Evolutionary conservation across 2,329 filamentous ascomycete species (phyloP).

Genomic region (Pseudogymnoascus sp.): DNA sequence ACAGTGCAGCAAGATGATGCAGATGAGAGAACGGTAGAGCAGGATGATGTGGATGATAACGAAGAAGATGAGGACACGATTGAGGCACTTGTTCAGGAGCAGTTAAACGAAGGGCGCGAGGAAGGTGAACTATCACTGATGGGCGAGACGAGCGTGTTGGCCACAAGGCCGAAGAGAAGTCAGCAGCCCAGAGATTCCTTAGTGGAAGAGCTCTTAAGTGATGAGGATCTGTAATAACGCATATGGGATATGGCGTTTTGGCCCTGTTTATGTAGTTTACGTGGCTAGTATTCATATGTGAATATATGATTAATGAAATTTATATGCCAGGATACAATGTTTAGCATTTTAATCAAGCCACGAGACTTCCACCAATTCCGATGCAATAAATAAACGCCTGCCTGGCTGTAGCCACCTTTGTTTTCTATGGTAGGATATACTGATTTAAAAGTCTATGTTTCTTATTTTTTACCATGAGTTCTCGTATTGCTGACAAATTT

Average conservation of each 20-base stretch:
- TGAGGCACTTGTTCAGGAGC: background rate
- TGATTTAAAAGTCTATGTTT: background rate
- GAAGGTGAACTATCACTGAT: background rate
- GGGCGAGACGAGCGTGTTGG: constrained; percentile 1
- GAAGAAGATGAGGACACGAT: constrained; percentile 8
- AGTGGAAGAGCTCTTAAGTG: constrained; percentile 24
- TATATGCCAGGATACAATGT: background rate
- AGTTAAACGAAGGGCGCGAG: background rate
- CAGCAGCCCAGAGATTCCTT: constrained; percentile 16
- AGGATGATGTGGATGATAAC: constrained; percentile 4
- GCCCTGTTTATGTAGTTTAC: background rate
- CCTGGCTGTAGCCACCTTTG: too few relatives aligned
- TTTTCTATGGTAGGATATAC: too few relatives aligned
- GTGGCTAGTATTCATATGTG: background rate
- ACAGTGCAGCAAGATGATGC: constrained; percentile 32
- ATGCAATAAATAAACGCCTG: background rate
- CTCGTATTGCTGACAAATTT: background rate
- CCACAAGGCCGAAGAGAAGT: background rate
- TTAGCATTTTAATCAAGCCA: too few relatives aligned
- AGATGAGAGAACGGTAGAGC: constrained; percentile 11
- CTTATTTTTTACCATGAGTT: background rate
- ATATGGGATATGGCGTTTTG: background rate
- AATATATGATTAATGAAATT: background rate
- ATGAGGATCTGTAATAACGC: constrained; percentile 19
- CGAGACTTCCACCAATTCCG: too few relatives aligned